Conservation (phyloP, 768 basidiomycete species). For the Mycena metata region DNA sequence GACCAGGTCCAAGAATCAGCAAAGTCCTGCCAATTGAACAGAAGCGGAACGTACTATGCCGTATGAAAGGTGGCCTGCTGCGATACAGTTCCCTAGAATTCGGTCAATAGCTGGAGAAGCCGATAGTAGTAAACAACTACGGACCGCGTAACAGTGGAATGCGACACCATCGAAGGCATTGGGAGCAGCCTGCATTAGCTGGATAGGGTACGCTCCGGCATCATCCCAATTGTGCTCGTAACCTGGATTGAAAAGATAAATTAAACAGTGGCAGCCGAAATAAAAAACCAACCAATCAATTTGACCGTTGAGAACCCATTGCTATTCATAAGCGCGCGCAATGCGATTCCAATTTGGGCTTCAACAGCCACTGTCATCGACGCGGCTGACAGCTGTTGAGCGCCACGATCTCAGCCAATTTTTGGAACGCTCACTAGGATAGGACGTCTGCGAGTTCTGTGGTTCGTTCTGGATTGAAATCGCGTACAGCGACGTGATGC, state of each 20-base stretch:
- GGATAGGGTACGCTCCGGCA: conserved; percentile 73
- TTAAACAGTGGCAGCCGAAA: too few species aligned
- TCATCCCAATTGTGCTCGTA: conserved; percentile 57
- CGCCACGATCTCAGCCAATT: background rate
- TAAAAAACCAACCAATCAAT: conserved; percentile 62
- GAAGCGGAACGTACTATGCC: conserved; percentile 49
- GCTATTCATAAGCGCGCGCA: conserved; percentile 72
- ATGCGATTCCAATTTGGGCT: conserved; percentile 67
- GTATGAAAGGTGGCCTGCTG: conserved; percentile 70
- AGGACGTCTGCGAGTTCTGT: conserved; percentile 72
- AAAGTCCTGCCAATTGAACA: background rate
- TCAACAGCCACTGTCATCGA: conserved; percentile 67
- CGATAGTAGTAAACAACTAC: conserved; percentile 7
- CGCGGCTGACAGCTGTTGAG: conserved; percentile 49
- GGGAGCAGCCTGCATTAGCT: conserved; percentile 69
- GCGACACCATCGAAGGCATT: conserved; percentile 73
- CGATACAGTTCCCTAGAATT: conserved; percentile 56
- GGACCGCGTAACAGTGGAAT: conserved; percentile 77
- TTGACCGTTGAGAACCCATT: conserved; percentile 72
- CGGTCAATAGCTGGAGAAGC: background rate
- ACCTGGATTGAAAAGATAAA: too few species aligned
- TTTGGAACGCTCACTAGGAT: conserved; percentile 57
- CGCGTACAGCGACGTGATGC: conserved; percentile 70
- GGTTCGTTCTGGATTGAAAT: conserved; percentile 75
- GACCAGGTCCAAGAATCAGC: conserved; percentile 10